These are phyloP conservation scores for Xanthoconium separans DNA, from an alignment of 1,284 basidiomycete genomes.

Conservation along the genomic window DNA sequence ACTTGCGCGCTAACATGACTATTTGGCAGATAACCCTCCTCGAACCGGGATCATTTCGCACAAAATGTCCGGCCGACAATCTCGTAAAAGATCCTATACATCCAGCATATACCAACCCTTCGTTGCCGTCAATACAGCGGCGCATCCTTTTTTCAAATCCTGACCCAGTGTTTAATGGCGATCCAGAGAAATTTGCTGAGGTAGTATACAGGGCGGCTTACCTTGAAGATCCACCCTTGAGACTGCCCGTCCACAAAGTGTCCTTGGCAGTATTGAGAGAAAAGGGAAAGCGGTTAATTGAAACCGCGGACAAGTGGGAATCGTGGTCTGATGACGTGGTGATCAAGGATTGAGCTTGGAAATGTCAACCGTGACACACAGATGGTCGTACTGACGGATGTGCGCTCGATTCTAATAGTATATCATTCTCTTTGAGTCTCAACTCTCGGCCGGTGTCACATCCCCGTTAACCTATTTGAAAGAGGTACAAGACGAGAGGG, in stretches of 20 bases:
- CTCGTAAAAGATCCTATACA: constrained; percentile 6
- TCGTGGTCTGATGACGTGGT: constrained; percentile 31
- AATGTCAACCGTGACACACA: too few relatives aligned
- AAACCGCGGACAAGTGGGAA: constrained; percentile 23
- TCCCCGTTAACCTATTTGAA: too few relatives aligned
- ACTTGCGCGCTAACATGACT: too few relatives aligned
- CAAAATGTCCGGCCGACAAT: constrained; percentile 6
- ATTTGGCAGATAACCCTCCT: constrained; percentile 22
- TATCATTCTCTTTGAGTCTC: too few relatives aligned
- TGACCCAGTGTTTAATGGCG: constrained; percentile 9
- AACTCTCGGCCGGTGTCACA: too few relatives aligned
- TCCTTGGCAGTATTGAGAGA: constrained; percentile 7
- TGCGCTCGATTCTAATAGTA: too few relatives aligned
- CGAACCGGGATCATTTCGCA: constrained; percentile 22
- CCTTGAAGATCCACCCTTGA: constrained; percentile 27
- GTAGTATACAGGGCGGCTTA: constrained; percentile 12
- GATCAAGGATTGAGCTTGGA: constrained; percentile 1
- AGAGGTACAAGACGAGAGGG: too few relatives aligned
- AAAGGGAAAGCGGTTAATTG: constrained; percentile 17
- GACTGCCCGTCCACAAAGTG: constrained; percentile 25
- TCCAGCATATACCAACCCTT: constrained; percentile 18
- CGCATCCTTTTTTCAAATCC: background rate
- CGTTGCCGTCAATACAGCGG: background rate
- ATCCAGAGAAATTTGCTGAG: constrained; percentile 19
- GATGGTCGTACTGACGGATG: too few relatives aligned